These are phyloP conservation scores for Loxodes magnus DNA, from an alignment of 73 alveolate genomes.

Conservation along the genomic window DNA sequence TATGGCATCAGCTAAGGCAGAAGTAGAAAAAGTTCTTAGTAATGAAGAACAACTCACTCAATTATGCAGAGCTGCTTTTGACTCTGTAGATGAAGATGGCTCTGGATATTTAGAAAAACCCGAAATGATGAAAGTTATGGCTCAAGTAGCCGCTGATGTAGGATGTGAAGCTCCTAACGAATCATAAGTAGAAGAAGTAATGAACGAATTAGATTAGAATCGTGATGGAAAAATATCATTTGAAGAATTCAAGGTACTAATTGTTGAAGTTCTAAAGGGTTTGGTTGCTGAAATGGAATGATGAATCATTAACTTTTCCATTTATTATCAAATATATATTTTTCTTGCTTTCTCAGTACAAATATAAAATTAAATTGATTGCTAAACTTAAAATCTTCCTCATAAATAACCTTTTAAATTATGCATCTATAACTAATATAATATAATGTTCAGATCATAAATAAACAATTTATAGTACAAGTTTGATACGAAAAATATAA, in stretches of 20 bases:
- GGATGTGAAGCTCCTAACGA: slow-evolving; percentile 35
- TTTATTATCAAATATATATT: too few species aligned
- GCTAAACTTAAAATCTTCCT: too few species aligned
- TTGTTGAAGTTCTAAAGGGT: slow-evolving; percentile 27
- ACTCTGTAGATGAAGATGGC: slow-evolving; percentile 33
- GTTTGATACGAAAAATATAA: too few species aligned
- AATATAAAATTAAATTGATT: too few species aligned
- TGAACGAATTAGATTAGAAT: slow-evolving; percentile 32
- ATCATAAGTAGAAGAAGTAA: slow-evolving; percentile 28
- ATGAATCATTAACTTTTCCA: too few species aligned
- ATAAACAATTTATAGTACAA: too few species aligned
- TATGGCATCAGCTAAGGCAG: slow-evolving; percentile 12
- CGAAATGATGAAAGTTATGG: slow-evolving; percentile 31
- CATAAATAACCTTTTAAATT: too few species aligned
- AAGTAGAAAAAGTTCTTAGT: slow-evolving; percentile 15
- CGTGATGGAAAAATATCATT: slow-evolving; percentile 36
- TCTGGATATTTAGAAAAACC: slow-evolving; percentile 33
- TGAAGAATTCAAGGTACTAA: slow-evolving; percentile 35
- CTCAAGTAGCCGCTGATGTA: slow-evolving; percentile 26
- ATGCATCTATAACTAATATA: too few species aligned
- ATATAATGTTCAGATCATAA: too few species aligned
- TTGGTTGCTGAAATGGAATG: too few species aligned
- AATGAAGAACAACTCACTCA: slow-evolving; percentile 33
- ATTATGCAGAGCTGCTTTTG: slow-evolving; percentile 35
- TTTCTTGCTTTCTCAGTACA: too few species aligned